These are phyloP conservation scores for Pulveroboletus sp. DNA, from an alignment of 768 basidiomycete species.

Conservation along the genomic window DNA sequence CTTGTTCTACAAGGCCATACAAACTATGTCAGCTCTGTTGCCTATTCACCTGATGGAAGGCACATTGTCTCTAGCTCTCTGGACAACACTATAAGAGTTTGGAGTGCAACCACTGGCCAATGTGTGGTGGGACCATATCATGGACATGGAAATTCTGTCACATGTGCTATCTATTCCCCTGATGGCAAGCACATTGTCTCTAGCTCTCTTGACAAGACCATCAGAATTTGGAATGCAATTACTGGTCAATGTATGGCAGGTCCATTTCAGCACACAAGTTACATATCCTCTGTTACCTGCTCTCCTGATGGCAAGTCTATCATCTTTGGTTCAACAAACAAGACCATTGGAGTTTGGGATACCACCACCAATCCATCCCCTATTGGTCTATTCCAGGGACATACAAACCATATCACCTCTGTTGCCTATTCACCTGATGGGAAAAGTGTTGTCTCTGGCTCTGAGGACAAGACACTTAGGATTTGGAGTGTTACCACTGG, in stretches of 20 bases:
- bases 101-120: too few relatives aligned
- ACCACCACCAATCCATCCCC: too few relatives aligned
- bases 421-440: background rate
- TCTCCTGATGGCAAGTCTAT: background rate
- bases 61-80: too few relatives aligned
- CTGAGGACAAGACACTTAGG: background rate
- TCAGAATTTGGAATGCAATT: background rate
- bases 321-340: background rate
- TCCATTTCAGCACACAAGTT: background rate
- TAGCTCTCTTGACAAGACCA: background rate
- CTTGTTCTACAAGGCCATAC: background rate
- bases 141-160: too few relatives aligned
- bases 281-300: background rate
- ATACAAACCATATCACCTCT: too few relatives aligned
- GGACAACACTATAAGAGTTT: too few relatives aligned
- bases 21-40: too few relatives aligned
- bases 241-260: slow-evolving; percentile 13
- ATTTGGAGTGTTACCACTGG: slow-evolving; percentile 4
- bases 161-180: background rate
- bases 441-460: background rate
- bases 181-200: background rate
- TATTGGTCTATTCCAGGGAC: too few relatives aligned
- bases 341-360: background rate
- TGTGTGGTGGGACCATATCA: too few relatives aligned
- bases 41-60: too few relatives aligned